Base-by-base conservation (phyloP, 768 basidiomycete species). In the Amanita thiersii region DNA sequence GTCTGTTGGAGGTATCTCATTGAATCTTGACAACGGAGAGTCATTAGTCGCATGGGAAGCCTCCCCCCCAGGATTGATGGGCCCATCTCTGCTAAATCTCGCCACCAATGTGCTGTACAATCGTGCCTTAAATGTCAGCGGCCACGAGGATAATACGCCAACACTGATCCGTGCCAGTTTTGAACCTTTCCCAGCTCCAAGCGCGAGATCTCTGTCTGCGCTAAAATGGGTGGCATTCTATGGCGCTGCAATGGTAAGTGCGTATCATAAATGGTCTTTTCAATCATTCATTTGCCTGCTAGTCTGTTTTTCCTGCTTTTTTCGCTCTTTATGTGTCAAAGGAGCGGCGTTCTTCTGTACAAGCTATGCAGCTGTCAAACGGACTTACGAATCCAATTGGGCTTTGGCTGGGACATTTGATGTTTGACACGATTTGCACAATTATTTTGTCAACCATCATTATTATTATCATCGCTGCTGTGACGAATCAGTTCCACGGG, bases 261-360 rank as follows among this genome's bases (percentile, higher is more conserved):
- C 17, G 3, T 1, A 30, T 11, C 4, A 14, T 7, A 33, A 29
- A 17, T 40, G 14, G 7, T 34, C 15, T 9, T 20, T 14, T 43
- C 29, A 20, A 39, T 12, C 34, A n/a, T 15, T 39, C 18, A 19
- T 12, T 11, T 33, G 14, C 18, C 31, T 32, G 47, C 10, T 41
- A 85, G 81, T 68, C 81, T 8, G 78, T 85, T 1, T 88, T 73
- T 52, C 83, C 86, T n/a, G 86, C 86, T 2, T 89, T 89, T 62
- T 86, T 77, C 50, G 72, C 82, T 7, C 56, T 89, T 10, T 89
- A 89, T 56, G 83, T 86, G 3, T 77, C 83, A 0, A 70, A 69
- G 46, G 86, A 89, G 53, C 73, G 82, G 7, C 70, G 75, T 2
- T 75, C 79, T 0, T 75, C 77, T 2, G 81, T 88, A 0, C 83